Base-by-base conservation (phyloP, 768 basidiomycete genomes). In the Boletus subparvulus region DNA sequence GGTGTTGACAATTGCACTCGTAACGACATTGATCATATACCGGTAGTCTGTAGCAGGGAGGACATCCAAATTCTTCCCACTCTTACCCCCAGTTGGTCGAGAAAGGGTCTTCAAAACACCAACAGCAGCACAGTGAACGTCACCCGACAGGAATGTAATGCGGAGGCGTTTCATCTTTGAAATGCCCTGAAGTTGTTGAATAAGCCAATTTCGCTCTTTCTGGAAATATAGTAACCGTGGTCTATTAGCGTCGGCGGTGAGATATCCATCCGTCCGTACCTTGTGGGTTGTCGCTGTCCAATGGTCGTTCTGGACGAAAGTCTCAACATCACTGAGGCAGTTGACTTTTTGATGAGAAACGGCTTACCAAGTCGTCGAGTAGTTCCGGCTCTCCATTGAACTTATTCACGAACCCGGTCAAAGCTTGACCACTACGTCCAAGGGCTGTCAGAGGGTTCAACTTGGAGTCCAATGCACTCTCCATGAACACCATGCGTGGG, bases 1-100 rank as follows among this genome's bases (percentile, higher is more conserved):
- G 6, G 96, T 97, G 68, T 97, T 96, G 47, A 99, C 96, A 60
- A 99, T 98, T 14, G 96, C 96, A 65, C 92, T 93, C 6, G 90
- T 85, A 10, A 92, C 82, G 35, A 94, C 75, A 62, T 96, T 95
- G 46, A 95, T 69, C 94, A 98, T 98, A 71, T 92, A 97, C 44
- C 93, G 83, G 67, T 84, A 76, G 70, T 98, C 97, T 26, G 71
- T 61, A 2, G 71, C 66, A 2, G 91, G 84, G 4, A 75, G 69
- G 7, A 87, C 45, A 10, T 72, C 72, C 19, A 28, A 44, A 12
- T 1, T 2, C 9, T 33, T 61, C 45, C 79, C 81, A 4, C 78
- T 77, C 65, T 83, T 86, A 3, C 65, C 69, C 55, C 73, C 73
- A 55, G 2, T 43, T 44, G 53, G 50, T 49, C 30, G 59, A 39